Base-by-base conservation (phyloP, 441 rosid species). In the Aquilaria agallochum region DNA sequence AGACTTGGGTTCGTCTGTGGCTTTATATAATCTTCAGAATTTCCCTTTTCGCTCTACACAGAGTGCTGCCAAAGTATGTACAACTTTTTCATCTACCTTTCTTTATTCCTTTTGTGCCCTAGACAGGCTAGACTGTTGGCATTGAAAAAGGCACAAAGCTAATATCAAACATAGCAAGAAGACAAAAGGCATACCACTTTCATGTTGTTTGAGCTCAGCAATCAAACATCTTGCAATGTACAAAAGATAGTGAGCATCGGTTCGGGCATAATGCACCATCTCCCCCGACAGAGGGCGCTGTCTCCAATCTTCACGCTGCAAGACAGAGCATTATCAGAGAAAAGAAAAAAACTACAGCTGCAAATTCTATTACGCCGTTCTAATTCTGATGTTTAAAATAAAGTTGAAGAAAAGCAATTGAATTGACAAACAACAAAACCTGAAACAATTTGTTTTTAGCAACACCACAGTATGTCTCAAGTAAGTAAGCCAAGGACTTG, bases 241-340 rank as follows among this genome's bases (percentile, higher is more conserved):
- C 31, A 95, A 72, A 53, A 95, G 83, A 82, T 89, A 92, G 75
- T 85, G 89, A 33, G 96, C 98, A 82, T 95, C 99, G 1, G 81
- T 88, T 68, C 76, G 80, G 55, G 98, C 98, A 80, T 92, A 88
- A 56, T 67, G 82, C 71, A 89, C 78, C 98, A 95, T 92, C 65
- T 89, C 97, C 58, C 56, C 67, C 7, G 93, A 80, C 20, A 89
- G 63, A 1, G 96, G 99, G 31, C 98, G 91, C 53, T 88, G 96
- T 79, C 99, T 91, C 98, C 99, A 92, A 70, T 95, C 99, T 83
- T 92, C 97, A 76, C 89, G 97, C 96, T 95, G 72, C 68, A 72
- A 59, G 63, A 50, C 42, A 73, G 72, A 63, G 59, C 47, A 74
- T 59, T 47, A 50, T 53, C 31, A 71, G 46, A 59, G 34, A 31